A percentile compares a stretch with the other conserved stretches of the same genome.
These are phyloP conservation scores for Aspergillus sp. DNA, from an alignment of 2,329 filamentous ascomycete genomes.

Conservation along the genomic window DNA sequence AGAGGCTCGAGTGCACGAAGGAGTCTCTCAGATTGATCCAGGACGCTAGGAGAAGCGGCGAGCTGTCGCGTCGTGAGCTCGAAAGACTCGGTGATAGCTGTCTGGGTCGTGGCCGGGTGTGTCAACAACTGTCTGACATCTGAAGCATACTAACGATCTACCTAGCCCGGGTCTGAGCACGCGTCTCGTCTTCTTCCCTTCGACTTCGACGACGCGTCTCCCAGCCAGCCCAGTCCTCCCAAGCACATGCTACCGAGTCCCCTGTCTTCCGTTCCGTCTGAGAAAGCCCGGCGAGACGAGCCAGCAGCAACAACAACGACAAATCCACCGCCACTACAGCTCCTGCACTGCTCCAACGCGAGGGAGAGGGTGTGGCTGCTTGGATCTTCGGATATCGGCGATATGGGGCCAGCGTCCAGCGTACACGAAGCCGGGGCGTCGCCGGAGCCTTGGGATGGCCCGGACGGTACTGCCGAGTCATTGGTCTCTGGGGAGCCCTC, in stretches of 20 bases:
- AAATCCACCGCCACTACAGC: neutral
- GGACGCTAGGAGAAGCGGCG: slow-evolving; percentile 17
- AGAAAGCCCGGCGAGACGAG: neutral
- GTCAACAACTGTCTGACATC: no score
- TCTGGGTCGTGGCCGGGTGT: no score
- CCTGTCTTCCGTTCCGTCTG: slow-evolving; percentile 1
- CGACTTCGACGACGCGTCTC: neutral
- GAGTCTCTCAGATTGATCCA: slow-evolving; percentile 18
- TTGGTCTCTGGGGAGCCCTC: no score
- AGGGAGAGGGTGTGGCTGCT: neutral
- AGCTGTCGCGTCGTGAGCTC: slow-evolving; percentile 4
- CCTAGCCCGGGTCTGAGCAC: neutral
- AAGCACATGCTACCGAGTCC: slow-evolving; percentile 9
- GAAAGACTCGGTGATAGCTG: no score
- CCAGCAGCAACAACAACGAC: no score
- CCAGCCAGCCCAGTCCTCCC: neutral
- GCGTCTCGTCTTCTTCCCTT: slow-evolving; percentile 3
- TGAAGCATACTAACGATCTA: neutral
- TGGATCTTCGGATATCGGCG: neutral
- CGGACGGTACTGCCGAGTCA: no score
- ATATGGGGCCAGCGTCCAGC: neutral
- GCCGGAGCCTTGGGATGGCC: neutral
- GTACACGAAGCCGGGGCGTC: neutral
- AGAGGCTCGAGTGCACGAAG: slow-evolving; percentile 18
- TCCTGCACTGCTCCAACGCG: neutral